Percentiles rank a stretch among this genome's conserved stretches.
phyloP scores from a whole-genome alignment of 2,329 filamentous ascomycete genomes.

The Phialocephala subalpina region DNA sequence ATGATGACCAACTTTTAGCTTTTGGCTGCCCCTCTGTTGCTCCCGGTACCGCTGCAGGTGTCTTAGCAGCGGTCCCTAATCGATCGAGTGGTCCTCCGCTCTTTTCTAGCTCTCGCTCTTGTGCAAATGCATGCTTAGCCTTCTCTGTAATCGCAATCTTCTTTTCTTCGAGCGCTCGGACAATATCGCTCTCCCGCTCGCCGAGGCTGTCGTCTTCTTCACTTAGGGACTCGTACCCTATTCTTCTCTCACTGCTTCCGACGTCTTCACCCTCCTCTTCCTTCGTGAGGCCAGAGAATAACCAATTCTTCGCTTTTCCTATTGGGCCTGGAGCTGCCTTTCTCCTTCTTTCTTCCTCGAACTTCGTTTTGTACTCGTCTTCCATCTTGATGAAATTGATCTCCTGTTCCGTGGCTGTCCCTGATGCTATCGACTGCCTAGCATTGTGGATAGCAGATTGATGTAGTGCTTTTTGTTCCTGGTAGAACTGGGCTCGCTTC shows the following conservation, averaged over 20 bases:
- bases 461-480: constrained; percentile 54
- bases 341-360: constrained; percentile 41
- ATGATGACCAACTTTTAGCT: constrained; percentile 39
- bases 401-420: constrained; percentile 57
- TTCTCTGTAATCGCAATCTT: constrained; percentile 36
- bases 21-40: constrained; percentile 25
- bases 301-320: constrained; percentile 38
- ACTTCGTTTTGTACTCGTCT: constrained; percentile 54
- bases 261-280: constrained; percentile 40
- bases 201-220: constrained; percentile 36
- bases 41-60: neutral
- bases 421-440: constrained; percentile 49
- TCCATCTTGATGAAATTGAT: constrained; percentile 62
- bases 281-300: constrained; percentile 46
- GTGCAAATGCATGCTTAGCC: constrained; percentile 40
- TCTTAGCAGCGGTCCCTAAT: constrained; percentile 33
- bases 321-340: constrained; percentile 40
- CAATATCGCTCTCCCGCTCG: constrained; percentile 37
- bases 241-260: constrained; percentile 35
- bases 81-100: constrained; percentile 41
- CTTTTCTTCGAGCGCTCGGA: constrained; percentile 41
- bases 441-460: constrained; percentile 54
- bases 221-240: constrained; percentile 36
- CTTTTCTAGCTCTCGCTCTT: constrained; percentile 42
- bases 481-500: constrained; percentile 68